Conservation (phyloP, 2,329 filamentous ascomycete species). For the Cytospora piceicola region DNA sequence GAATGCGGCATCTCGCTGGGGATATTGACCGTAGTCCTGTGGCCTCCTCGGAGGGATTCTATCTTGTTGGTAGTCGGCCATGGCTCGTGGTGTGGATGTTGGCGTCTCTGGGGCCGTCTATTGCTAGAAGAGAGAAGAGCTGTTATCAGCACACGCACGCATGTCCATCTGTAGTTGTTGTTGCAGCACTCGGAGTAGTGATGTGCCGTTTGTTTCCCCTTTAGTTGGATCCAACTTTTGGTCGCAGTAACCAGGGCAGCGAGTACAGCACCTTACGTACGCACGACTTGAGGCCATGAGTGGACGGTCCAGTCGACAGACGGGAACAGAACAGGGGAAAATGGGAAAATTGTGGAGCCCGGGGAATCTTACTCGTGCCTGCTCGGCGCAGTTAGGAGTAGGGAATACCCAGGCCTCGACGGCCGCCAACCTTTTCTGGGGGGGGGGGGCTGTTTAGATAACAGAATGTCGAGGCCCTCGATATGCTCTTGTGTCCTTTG, state of each 20-base stretch:
- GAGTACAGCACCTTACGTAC: slow-evolving; percentile 28
- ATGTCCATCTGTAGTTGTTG: slow-evolving; percentile 26
- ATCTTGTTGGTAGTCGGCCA: slow-evolving; percentile 64
- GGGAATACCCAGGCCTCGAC: slow-evolving; percentile 32
- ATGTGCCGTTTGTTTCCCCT: slow-evolving; percentile 25
- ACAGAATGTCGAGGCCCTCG: slow-evolving; percentile 21
- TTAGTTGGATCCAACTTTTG: slow-evolving; percentile 20
- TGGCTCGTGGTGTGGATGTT: slow-evolving; percentile 37
- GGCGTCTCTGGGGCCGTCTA: slow-evolving; percentile 24
- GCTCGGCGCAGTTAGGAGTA: slow-evolving; percentile 3
- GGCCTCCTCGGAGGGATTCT: slow-evolving; percentile 50
- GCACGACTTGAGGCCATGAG: slow-evolving; percentile 26
- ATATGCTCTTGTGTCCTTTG: slow-evolving; percentile 5
- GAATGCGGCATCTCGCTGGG: slow-evolving; percentile 84
- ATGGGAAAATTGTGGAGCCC: slow-evolving; percentile 31
- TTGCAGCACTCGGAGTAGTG: slow-evolving; percentile 11
- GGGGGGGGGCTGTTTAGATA: slow-evolving; percentile 30
- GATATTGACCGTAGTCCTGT: slow-evolving; percentile 30
- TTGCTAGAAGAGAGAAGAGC: slow-evolving; percentile 28
- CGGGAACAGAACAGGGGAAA: slow-evolving; percentile 27
- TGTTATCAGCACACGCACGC: slow-evolving; percentile 30
- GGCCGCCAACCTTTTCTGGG: slow-evolving; percentile 33
- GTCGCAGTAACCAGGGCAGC: slow-evolving; percentile 24
- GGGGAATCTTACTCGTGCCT: slow-evolving; percentile 29
- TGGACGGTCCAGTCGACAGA: slow-evolving; percentile 13